Evolutionary conservation across 495 filamentous ascomycete genomes (phyloP).

Genomic region (Parmelia sp.): DNA sequence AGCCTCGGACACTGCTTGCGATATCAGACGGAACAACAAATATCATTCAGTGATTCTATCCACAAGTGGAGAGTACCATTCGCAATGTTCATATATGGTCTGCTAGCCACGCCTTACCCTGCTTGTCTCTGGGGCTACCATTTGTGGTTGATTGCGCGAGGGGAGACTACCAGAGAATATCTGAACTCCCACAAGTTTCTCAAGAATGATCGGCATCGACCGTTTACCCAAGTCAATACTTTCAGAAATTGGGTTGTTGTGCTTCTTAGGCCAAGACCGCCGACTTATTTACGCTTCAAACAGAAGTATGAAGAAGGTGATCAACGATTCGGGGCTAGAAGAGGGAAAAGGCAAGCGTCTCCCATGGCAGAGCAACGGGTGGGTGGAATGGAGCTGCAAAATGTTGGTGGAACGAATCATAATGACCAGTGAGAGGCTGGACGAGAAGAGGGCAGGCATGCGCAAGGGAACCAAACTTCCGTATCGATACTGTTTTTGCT

Average conservation of each 20-base stretch:
- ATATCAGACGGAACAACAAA: constrained; percentile 52
- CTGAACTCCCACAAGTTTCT: constrained; percentile 91
- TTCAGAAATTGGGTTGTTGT: constrained; percentile 77
- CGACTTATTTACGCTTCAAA: constrained; percentile 89
- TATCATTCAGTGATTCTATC: constrained; percentile 63
- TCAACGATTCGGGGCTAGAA: constrained; percentile 66
- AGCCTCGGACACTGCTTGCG: constrained; percentile 73
- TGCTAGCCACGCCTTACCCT: constrained; percentile 72
- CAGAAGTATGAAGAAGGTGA: constrained; percentile 69
- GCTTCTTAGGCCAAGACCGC: constrained; percentile 73
- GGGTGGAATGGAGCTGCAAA: constrained; percentile 54
- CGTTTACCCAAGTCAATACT: constrained; percentile 74
- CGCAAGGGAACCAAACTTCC: background rate
- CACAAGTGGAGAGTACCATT: constrained; percentile 69
- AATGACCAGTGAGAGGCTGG: background rate
- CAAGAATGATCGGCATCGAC: constrained; percentile 83
- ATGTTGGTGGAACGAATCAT: constrained; percentile 33
- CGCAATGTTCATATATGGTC: constrained; percentile 79
- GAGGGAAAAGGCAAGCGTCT: constrained; percentile 47
- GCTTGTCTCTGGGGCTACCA: constrained; percentile 81
- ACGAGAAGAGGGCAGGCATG: background rate
- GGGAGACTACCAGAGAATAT: constrained; percentile 93
- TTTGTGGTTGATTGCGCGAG: constrained; percentile 78
- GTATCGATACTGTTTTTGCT: background rate
- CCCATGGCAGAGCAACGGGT: constrained; percentile 48